These are phyloP conservation scores for Geotrichum fermentans DNA, from an alignment of 1,139 yeast species.

Conservation along the genomic window DNA sequence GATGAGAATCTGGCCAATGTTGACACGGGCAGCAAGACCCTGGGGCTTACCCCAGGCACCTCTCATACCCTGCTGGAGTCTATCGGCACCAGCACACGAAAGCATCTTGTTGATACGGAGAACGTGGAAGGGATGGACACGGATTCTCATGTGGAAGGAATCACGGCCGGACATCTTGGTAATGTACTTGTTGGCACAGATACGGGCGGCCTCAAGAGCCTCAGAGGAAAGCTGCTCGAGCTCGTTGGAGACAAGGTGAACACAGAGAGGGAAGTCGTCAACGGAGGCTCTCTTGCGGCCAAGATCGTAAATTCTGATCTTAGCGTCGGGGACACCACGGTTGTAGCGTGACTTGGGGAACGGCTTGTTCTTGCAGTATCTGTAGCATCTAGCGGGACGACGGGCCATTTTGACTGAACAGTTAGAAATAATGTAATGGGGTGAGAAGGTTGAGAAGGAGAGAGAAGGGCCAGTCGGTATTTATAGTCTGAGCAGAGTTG, in stretches of 20 bases:
- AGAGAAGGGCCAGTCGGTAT: not conserved
- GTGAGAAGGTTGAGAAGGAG: not conserved
- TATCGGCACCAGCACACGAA: conserved; percentile 99
- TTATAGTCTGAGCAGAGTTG: not conserved
- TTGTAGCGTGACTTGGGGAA: conserved; percentile 99
- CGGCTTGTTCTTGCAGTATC: conserved; percentile 99
- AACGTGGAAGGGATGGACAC: conserved; percentile 99
- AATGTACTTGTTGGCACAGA: conserved; percentile 98
- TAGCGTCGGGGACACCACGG: conserved; percentile 99
- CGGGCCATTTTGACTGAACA: conserved; percentile 85
- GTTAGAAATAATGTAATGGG: not conserved
- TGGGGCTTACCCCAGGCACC: conserved; percentile 99
- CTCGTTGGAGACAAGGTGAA: conserved; percentile 98
- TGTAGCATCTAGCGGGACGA: conserved; percentile 99
- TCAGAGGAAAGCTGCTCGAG: conserved; percentile 98
- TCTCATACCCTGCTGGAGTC: conserved; percentile 99
- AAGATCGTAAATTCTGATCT: conserved; percentile 97
- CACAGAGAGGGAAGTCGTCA: conserved; percentile 99
- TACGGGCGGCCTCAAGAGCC: conserved; percentile 99
- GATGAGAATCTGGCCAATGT: conserved; percentile 96
- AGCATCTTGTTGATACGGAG: conserved; percentile 99
- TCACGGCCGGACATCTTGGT: conserved; percentile 98
- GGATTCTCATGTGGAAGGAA: conserved; percentile 98
- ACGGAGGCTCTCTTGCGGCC: conserved; percentile 99
- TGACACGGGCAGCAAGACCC: conserved; percentile 99